These are phyloP conservation scores for Phyllachora maydis DNA, from an alignment of 2,329 filamentous ascomycete species.

Conservation along the genomic window DNA sequence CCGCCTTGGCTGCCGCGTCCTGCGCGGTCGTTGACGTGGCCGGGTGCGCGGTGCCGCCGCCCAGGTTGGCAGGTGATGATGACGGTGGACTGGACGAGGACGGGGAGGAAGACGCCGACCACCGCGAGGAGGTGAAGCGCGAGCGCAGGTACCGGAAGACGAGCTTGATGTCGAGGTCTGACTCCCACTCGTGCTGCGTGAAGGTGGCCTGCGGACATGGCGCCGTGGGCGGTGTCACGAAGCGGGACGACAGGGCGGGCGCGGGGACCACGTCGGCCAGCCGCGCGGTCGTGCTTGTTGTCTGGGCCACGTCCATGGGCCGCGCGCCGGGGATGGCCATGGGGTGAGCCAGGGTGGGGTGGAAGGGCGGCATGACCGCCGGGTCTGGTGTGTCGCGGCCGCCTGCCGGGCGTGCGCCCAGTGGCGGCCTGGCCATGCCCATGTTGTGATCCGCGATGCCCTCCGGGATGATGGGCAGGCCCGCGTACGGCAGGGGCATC, in stretches of 20 bases:
- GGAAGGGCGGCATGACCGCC: slow-evolving; percentile 21
- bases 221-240: slow-evolving; percentile 2
- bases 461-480: slow-evolving; percentile 46
- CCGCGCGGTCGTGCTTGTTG: not conserved
- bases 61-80: too few relatives aligned
- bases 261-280: slow-evolving; percentile 2
- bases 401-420: too few relatives aligned
- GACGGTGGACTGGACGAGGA: not conserved
- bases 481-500: slow-evolving; percentile 54
- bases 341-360: slow-evolving; percentile 22
- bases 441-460: slow-evolving; percentile 15
- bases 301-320: too few relatives aligned
- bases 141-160: slow-evolving; percentile 75
- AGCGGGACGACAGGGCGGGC: slow-evolving; percentile 2
- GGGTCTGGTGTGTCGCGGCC: slow-evolving; percentile 13
- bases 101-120: slow-evolving; percentile 1
- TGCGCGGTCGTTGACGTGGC: slow-evolving; percentile 26
- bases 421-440: slow-evolving; percentile 10
- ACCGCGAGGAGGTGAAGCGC: slow-evolving; percentile 42
- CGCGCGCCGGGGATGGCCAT: slow-evolving; percentile 14
- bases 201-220: slow-evolving; percentile 16
- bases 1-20: slow-evolving; percentile 55
- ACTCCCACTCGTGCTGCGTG: slow-evolving; percentile 77
- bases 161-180: slow-evolving; percentile 73
- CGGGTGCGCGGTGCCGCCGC: too few relatives aligned